Evolutionary conservation across 768 basidiomycete genomes (phyloP).

Genomic region (Russula brevipes): DNA sequence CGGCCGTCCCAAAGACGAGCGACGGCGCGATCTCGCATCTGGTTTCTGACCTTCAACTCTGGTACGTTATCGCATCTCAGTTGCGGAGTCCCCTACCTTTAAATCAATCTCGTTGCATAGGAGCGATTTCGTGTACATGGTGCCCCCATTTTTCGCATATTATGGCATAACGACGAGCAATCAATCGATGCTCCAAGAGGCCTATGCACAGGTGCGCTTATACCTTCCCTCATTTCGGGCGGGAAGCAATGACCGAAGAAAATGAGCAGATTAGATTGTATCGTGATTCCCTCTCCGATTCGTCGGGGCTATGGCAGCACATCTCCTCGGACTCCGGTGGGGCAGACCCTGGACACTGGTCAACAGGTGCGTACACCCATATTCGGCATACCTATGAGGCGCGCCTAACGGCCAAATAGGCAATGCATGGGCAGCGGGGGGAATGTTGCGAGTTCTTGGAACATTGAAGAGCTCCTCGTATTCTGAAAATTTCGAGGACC

Average conservation of each 20-base stretch:
- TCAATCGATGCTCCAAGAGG: constrained; percentile 51
- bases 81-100: not conserved
- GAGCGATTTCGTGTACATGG: constrained; percentile 82
- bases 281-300: constrained; percentile 56
- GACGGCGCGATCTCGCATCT: constrained; percentile 86
- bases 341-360: constrained; percentile 71
- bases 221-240: too few species aligned
- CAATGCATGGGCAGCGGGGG: constrained; percentile 86
- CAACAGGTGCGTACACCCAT: constrained; percentile 49
- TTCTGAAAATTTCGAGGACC: constrained; percentile 40
- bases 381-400: not conserved
- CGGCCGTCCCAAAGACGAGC: constrained; percentile 49
- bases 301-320: constrained; percentile 66
- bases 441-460: constrained; percentile 76
- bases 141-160: constrained; percentile 82
- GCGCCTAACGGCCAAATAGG: constrained; percentile 39
- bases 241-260: not conserved
- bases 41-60: constrained; percentile 60
- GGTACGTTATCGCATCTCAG: constrained; percentile 39
- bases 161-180: constrained; percentile 64
- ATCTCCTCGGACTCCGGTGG: constrained; percentile 50
- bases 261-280: constrained; percentile 51
- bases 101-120: constrained; percentile 32
- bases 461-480: constrained; percentile 65
- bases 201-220: constrained; percentile 51